Evolutionary conservation across 495 filamentous ascomycete genomes (phyloP).

Genomic region (Cladorrhinum samala): DNA sequence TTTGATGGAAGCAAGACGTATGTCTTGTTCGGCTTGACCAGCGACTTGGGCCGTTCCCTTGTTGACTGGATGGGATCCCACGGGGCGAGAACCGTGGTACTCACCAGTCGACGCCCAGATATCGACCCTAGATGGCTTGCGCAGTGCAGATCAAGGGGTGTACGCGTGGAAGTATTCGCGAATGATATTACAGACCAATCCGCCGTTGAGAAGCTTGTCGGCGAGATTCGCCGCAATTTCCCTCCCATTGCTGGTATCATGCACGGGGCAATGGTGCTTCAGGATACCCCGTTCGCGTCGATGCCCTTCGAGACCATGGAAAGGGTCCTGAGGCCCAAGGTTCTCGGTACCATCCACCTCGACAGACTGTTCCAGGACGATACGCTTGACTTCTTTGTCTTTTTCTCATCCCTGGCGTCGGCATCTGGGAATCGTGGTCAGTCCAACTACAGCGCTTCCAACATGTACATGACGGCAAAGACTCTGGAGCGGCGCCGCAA

Average conservation of each 20-base stretch:
- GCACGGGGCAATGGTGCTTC: neutral
- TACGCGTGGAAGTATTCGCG: slow-evolving; percentile 10
- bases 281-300: neutral
- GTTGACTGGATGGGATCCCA: slow-evolving; percentile 47
- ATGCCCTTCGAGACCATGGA: neutral
- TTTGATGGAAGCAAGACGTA: slow-evolving; percentile 38
- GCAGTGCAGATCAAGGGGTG: slow-evolving; percentile 27
- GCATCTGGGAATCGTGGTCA: slow-evolving; percentile 50
- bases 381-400: slow-evolving; percentile 57
- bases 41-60: slow-evolving; percentile 43
- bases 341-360: slow-evolving; percentile 30
- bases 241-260: neutral
- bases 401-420: slow-evolving; percentile 32
- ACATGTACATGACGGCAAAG: slow-evolving; percentile 49
- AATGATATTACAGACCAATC: slow-evolving; percentile 18
- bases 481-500: slow-evolving; percentile 17
- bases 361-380: slow-evolving; percentile 33
- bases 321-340: slow-evolving; percentile 13
- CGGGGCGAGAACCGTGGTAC: slow-evolving; percentile 44
- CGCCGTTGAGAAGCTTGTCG: neutral
- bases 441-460: slow-evolving; percentile 52
- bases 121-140: slow-evolving; percentile 34
- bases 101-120: slow-evolving; percentile 48
- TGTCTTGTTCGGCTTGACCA: slow-evolving; percentile 44
- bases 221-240: neutral